phyloP scores from a whole-genome alignment of 306 rosid species.

The Dicorynia guianensis region DNA sequence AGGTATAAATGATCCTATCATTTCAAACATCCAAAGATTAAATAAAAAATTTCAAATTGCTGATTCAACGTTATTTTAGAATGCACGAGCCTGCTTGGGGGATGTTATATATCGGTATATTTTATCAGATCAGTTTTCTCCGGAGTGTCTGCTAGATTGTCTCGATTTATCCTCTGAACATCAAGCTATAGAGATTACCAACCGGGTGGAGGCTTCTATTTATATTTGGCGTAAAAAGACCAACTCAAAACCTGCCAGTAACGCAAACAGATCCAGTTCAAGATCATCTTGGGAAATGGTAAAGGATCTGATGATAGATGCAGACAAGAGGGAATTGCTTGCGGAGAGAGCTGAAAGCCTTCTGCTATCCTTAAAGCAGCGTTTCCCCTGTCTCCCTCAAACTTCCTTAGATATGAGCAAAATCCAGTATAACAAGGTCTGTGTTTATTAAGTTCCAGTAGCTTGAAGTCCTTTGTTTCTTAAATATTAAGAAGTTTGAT shows the following conservation, averaged over 20 bases:
- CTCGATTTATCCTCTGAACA: slow-evolving; percentile 93
- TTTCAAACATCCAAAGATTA: background rate
- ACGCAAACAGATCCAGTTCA: slow-evolving; percentile 57
- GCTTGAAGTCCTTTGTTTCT: background rate
- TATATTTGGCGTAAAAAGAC: slow-evolving; percentile 73
- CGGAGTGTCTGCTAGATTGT: slow-evolving; percentile 85
- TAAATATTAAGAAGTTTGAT: background rate
- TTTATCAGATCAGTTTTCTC: slow-evolving; percentile 84
- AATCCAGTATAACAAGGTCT: slow-evolving; percentile 94
- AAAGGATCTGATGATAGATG: slow-evolving; percentile 88
- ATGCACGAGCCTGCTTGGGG: slow-evolving; percentile 81
- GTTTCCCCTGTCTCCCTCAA: slow-evolving; percentile 94
- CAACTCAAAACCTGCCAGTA: slow-evolving; percentile 58
- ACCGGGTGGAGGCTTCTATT: slow-evolving; percentile 83
- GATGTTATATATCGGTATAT: slow-evolving; percentile 87
- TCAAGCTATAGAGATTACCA: slow-evolving; percentile 90
- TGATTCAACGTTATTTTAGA: slow-evolving; percentile 63
- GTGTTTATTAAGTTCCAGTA: background rate
- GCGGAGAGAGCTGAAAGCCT: slow-evolving; percentile 94
- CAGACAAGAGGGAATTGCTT: slow-evolving; percentile 84
- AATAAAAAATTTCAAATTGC: slow-evolving; percentile 9
- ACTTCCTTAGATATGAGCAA: slow-evolving; percentile 88
- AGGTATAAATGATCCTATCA: slow-evolving; percentile 50
- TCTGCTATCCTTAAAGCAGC: slow-evolving; percentile 79
- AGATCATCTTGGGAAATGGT: slow-evolving; percentile 98